Percentiles rank a stretch among this genome's conserved stretches.
Conservation (phyloP, 1,139 yeast species). For the Zhuliangozyma blackwelliae region DNA sequence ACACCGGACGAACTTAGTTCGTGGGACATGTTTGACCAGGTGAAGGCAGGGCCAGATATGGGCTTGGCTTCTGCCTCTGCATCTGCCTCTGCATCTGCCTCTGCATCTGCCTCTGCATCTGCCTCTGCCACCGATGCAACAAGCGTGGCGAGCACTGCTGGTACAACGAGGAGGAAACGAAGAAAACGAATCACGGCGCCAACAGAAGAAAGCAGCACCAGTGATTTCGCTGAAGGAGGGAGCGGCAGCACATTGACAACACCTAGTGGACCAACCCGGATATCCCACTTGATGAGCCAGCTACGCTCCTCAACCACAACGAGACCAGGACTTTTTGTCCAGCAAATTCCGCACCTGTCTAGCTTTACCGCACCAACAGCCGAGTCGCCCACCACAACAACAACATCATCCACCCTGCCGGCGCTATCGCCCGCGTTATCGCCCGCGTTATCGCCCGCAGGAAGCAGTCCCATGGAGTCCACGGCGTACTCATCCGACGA, state of each 20-base stretch:
- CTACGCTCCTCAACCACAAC: slow-evolving; percentile 11
- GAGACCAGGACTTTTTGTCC: too few relatives aligned
- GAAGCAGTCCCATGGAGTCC: slow-evolving; percentile 12
- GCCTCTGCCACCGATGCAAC: too few relatives aligned
- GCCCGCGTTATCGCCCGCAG: slow-evolving; percentile 10
- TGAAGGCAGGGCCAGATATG: slow-evolving; percentile 11
- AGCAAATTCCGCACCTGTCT: too few relatives aligned
- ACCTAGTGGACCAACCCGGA: slow-evolving; percentile 13
- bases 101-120: too few relatives aligned
- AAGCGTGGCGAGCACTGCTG: not conserved
- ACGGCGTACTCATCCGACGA: slow-evolving; percentile 8
- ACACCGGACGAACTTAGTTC: slow-evolving; percentile 36
- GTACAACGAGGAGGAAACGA: slow-evolving; percentile 16
- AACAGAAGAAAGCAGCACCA: slow-evolving; percentile 1
- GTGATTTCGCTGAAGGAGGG: too few relatives aligned
- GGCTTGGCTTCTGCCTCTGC: too few relatives aligned
- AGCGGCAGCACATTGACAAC: not conserved
- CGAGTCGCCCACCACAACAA: not conserved
- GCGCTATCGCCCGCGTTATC: slow-evolving; percentile 12
- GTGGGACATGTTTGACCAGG: slow-evolving; percentile 39
- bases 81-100: too few relatives aligned
- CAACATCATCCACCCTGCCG: slow-evolving; percentile 1
- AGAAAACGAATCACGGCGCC: slow-evolving; percentile 20
- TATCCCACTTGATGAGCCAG: slow-evolving; percentile 25
- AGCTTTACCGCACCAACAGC: not conserved